Evolutionary conservation across 176 grass and related monocot genomes (phyloP).

Genomic region (Melocanna baccifera): DNA sequence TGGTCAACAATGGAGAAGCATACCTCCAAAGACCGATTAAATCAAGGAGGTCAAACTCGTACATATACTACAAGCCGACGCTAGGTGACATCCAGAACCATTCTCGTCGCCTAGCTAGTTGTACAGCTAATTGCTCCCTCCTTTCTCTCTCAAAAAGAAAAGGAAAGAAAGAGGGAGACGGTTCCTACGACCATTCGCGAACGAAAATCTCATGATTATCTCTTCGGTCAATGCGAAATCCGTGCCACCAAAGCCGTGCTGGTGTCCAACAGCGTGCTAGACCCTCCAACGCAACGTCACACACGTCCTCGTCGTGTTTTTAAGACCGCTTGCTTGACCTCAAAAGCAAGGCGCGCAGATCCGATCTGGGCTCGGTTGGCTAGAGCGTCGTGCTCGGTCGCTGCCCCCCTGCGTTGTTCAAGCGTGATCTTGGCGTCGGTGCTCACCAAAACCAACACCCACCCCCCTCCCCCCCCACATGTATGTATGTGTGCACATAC

Average conservation of each 20-base stretch:
- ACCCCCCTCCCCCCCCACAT: no score
- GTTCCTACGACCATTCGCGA: no score
- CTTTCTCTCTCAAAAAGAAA: not conserved
- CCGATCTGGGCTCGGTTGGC: no score
- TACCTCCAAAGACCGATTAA: not conserved
- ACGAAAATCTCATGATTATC: not conserved
- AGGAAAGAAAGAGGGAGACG: not conserved
- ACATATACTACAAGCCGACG: not conserved
- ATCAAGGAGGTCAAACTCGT: not conserved
- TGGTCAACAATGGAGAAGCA: constrained; percentile 13
- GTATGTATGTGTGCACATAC: no score
- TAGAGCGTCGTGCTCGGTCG: no score
- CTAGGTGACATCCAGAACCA: not conserved
- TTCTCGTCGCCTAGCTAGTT: not conserved
- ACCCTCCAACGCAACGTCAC: not conserved
- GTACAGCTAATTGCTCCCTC: not conserved
- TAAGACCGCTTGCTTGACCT: constrained; percentile 28
- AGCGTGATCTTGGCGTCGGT: no score
- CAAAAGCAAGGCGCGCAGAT: not conserved
- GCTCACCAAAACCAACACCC: no score
- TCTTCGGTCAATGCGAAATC: not conserved
- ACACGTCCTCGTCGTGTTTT: not conserved
- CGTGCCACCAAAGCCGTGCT: not conserved
- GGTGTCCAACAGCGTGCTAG: not conserved
- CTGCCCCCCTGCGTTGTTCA: no score